Evolutionary conservation across 2,329 filamentous ascomycete species (phyloP).

Genomic region (Aureobasidium sp.): DNA sequence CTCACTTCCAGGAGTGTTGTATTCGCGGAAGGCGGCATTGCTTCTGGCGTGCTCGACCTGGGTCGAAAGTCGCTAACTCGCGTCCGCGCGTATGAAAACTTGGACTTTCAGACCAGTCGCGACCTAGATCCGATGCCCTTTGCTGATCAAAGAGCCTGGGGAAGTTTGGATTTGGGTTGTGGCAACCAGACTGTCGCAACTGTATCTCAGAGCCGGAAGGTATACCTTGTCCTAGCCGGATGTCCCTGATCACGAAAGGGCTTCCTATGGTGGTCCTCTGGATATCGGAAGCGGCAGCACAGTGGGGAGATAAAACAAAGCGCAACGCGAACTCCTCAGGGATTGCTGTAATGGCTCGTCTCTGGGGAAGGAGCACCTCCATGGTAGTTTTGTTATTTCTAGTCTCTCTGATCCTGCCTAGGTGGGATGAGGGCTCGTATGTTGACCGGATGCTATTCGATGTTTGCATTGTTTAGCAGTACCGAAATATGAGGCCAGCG

Average conservation of each 20-base stretch:
- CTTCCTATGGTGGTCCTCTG: not conserved
- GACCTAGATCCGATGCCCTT: not conserved
- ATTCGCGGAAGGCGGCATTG: not conserved
- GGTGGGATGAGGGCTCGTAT: not conserved
- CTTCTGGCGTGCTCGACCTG: not conserved
- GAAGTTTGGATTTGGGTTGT: not conserved
- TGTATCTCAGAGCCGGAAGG: not conserved
- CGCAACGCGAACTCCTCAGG: not conserved
- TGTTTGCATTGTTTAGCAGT: not conserved
- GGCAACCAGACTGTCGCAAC: constrained; percentile 1
- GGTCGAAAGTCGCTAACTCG: not conserved
- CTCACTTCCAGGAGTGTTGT: constrained; percentile 5
- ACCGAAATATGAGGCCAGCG: not conserved
- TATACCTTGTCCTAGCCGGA: not conserved
- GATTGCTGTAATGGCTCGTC: not conserved
- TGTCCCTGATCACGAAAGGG: not conserved
- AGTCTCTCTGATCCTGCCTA: not conserved
- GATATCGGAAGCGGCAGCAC: not conserved
- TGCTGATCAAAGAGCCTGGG: not conserved
- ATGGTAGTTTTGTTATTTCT: not conserved
- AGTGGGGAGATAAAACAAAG: not conserved
- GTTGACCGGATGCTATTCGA: not conserved
- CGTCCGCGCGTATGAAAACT: not conserved
- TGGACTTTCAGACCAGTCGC: not conserved
- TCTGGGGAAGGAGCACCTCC: not conserved